These are phyloP conservation scores for Chionographis japonica DNA, from an alignment of 106 monocot genomes.

Conservation along the genomic window DNA sequence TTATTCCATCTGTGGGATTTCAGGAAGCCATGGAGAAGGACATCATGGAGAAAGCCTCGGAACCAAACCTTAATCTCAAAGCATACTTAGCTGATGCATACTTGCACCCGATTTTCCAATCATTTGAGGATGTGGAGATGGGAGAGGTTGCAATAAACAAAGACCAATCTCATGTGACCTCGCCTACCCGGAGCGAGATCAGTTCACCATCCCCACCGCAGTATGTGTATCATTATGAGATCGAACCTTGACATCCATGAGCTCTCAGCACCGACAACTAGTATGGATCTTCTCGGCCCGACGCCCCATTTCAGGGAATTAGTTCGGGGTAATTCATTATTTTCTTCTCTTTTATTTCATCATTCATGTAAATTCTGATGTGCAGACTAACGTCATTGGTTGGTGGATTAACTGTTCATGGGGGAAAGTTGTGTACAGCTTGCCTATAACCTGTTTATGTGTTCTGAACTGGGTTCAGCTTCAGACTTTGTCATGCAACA, in stretches of 20 bases:
- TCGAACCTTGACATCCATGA: not conserved
- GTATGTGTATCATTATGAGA: slow-evolving; percentile 28
- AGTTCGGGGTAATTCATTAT: too few relatives aligned
- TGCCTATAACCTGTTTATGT: too few relatives aligned
- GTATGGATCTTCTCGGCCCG: too few relatives aligned
- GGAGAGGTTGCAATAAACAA: slow-evolving; percentile 33
- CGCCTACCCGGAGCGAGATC: slow-evolving; percentile 9
- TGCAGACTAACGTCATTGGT: too few relatives aligned
- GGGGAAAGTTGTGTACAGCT: too few relatives aligned
- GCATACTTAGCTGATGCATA: slow-evolving; percentile 48
- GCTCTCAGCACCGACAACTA: too few relatives aligned
- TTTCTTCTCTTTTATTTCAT: too few relatives aligned
- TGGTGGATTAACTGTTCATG: too few relatives aligned
- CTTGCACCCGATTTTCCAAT: slow-evolving; percentile 55
- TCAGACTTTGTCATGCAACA: too few relatives aligned
- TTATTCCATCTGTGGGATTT: not conserved
- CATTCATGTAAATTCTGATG: too few relatives aligned
- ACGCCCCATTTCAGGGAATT: too few relatives aligned
- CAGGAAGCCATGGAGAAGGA: slow-evolving; percentile 77
- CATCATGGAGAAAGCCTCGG: slow-evolving; percentile 34
- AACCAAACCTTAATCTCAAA: slow-evolving; percentile 46
- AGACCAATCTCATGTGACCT: slow-evolving; percentile 1
- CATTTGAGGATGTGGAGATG: slow-evolving; percentile 29
- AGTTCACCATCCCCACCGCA: slow-evolving; percentile 32
- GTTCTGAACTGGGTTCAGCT: too few relatives aligned